These are phyloP conservation scores for Fusarium virguliforme DNA, from an alignment of 2,329 filamentous ascomycete genomes.

Conservation along the genomic window DNA sequence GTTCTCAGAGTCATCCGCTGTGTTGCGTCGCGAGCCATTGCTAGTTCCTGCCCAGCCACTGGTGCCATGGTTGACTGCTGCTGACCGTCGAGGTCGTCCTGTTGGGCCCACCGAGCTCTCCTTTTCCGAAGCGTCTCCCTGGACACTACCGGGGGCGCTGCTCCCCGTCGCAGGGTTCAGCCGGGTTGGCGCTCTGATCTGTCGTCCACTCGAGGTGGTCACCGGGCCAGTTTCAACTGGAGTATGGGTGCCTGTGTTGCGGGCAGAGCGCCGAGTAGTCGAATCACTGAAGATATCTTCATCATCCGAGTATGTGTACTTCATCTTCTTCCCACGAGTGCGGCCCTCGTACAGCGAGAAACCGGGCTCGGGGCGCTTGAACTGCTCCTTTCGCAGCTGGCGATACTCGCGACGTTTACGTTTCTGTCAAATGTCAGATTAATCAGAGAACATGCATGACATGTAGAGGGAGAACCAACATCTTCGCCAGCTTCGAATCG, in stretches of 20 bases:
- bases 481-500: slow-evolving; percentile 95
- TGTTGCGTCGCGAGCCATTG: slow-evolving; percentile 55
- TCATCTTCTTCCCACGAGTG: slow-evolving; percentile 94
- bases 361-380: slow-evolving; percentile 87
- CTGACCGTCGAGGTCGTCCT: slow-evolving; percentile 67
- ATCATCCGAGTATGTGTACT: slow-evolving; percentile 95
- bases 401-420: slow-evolving; percentile 94
- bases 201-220: slow-evolving; percentile 89
- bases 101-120: slow-evolving; percentile 61
- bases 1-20: slow-evolving; percentile 74
- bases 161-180: slow-evolving; percentile 74
- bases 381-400: slow-evolving; percentile 86
- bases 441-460: not conserved
- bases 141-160: slow-evolving; percentile 64
- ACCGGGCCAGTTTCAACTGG: slow-evolving; percentile 77
- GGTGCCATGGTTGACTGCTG: slow-evolving; percentile 65
- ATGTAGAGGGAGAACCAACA: slow-evolving; percentile 64
- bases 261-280: slow-evolving; percentile 76
- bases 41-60: slow-evolving; percentile 63
- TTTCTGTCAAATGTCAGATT: slow-evolving; percentile 73
- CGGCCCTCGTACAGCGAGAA: slow-evolving; percentile 97
- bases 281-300: slow-evolving; percentile 82
- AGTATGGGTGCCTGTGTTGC: slow-evolving; percentile 82
- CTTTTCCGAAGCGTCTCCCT: slow-evolving; percentile 62
- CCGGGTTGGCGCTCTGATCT: slow-evolving; percentile 80